These are phyloP conservation scores for Hypoxylon sp. DNA, from an alignment of 2,329 filamentous ascomycete species.

Conservation along the genomic window DNA sequence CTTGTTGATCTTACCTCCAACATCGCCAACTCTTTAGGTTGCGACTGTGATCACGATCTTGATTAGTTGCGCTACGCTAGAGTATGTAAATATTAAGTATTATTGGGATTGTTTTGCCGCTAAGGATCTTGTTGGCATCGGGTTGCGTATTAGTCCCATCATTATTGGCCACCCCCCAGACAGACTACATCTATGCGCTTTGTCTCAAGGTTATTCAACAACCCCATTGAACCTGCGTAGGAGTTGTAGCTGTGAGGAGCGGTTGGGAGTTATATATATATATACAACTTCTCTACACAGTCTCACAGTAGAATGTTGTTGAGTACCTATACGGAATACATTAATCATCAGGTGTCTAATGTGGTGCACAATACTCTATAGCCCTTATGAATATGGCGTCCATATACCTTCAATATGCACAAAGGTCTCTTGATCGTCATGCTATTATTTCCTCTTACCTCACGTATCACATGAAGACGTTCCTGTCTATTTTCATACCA, in stretches of 20 bases:
- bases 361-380: neutral
- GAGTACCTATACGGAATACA: no score
- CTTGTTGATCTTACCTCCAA: constrained; percentile 38
- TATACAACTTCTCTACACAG: no score
- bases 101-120: constrained; percentile 17
- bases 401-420: neutral
- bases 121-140: constrained; percentile 16
- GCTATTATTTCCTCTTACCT: constrained; percentile 4
- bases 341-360: no score
- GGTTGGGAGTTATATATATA: neutral
- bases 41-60: constrained; percentile 39
- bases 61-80: constrained; percentile 31
- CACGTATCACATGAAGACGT: neutral
- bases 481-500: constrained; percentile 1
- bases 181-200: neutral
- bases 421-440: constrained; percentile 17
- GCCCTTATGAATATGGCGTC: no score
- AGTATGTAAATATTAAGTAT: constrained; percentile 6
- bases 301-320: neutral
- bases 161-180: neutral
- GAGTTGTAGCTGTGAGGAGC: no score
- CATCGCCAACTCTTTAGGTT: constrained; percentile 33
- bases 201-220: neutral
- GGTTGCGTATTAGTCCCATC: neutral
- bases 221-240: neutral